Base-by-base conservation (phyloP, 176 grass and related monocot genomes). In the Oryza nivara region DNA sequence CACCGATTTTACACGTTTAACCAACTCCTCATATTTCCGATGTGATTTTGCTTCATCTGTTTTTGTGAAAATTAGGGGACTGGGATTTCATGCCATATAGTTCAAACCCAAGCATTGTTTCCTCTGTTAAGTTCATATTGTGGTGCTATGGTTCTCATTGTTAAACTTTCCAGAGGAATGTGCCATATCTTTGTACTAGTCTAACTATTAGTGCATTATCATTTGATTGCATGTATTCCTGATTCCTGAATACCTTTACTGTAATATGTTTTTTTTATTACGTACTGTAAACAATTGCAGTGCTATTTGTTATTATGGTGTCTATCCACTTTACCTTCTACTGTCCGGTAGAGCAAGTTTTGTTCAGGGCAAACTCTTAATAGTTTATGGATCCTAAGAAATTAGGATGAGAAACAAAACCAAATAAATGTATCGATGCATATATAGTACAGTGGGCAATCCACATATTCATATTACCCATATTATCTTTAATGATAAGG, bases 361-460 rank as follows among this genome's bases (percentile, higher is more conserved):
- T 43, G 41, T 74, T 15, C 34, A 72, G 35, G 74, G 54, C 11
- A 64, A 65, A 73, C 10, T n/a, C 38, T 72, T 36, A 26, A 65
- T 40, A 17, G 64, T 70, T 67, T 35, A 8, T 79, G 56, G 73
- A 54, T 15, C 64, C 15, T 46, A 15, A 65, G 17, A 68, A 61
- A 35, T 23, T 68, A n/a, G 20, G 32, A 68, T 26, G 72, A 49
- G 43, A 48, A 76, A 34, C 40, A 76, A 76, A 80, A 74, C 15
- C 2, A 75, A 36, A 30, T 60, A 23, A 32, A 65, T 10, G 8
- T 70, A 10, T 19, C 65, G 76, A 52, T 85, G 47, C 64, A 44
- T 76, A 70, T 3, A 30, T 64, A 72, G 26, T 65, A 6, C 51
- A 76, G 17, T 71, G 36, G 11, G 40, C 22, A 26, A 28, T 69